phyloP scores from a whole-genome alignment of 2,329 filamentous ascomycete species.

The Phyllachora maydis region DNA sequence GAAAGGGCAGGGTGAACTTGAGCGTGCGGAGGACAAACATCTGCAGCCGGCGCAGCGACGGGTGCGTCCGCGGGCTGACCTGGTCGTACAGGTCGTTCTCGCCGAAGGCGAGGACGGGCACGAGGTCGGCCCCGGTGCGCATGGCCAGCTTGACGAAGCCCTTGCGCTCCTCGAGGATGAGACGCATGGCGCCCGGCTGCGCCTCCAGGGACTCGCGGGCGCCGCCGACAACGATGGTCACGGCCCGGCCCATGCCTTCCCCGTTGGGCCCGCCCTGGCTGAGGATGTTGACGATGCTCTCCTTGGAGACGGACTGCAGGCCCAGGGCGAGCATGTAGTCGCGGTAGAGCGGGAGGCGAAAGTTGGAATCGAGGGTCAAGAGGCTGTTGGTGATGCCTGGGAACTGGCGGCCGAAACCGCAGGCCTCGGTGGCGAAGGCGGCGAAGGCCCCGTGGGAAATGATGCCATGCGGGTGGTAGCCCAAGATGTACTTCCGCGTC shows the following conservation, averaged over 20 bases:
- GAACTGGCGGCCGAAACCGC: constrained; percentile 73
- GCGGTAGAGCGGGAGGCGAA: constrained; percentile 79
- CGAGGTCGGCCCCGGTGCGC: constrained; percentile 77
- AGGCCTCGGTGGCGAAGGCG: constrained; percentile 74
- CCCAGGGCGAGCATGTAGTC: constrained; percentile 88
- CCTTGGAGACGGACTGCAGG: constrained; percentile 70
- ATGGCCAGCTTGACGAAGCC: constrained; percentile 91
- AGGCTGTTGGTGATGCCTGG: constrained; percentile 90
- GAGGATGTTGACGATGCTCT: constrained; percentile 78
- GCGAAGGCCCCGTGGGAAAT: constrained; percentile 93
- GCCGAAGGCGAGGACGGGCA: constrained; percentile 80
- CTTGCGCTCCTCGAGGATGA: constrained; percentile 69
- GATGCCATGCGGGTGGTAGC: constrained; percentile 94
- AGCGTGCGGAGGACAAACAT: constrained; percentile 66
- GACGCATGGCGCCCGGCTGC: constrained; percentile 51
- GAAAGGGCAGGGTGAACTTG: constrained; percentile 81
- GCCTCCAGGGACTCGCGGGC: constrained; percentile 84
- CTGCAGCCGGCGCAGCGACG: constrained; percentile 61
- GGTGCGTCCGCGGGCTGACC: constrained; percentile 55
- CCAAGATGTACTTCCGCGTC: constrained; percentile 85
- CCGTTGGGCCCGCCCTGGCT: constrained; percentile 56
- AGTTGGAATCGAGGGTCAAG: constrained; percentile 88
- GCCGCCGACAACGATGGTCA: constrained; percentile 88
- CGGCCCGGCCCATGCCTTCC: constrained; percentile 82
- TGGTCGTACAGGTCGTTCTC: constrained; percentile 96